Evolutionary conservation across 2,329 filamentous ascomycete genomes (phyloP).

Genomic region (Colletotrichum aenigma): DNA sequence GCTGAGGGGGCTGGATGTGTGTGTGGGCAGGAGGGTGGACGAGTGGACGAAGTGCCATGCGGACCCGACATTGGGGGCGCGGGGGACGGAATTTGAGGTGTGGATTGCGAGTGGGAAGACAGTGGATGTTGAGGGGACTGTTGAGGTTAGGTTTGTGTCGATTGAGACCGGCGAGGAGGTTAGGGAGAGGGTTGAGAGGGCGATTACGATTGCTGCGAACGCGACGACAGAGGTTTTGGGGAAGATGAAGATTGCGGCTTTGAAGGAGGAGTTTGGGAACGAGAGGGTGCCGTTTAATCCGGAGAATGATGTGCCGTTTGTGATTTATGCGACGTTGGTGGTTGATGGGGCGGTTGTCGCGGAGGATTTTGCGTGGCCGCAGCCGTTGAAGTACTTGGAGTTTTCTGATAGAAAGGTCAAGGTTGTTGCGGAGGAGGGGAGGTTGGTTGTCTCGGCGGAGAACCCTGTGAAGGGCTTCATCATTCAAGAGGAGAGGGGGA

Average conservation of each 20-base stretch:
- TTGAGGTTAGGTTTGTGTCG: conserved; percentile 44
- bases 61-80: conserved; percentile 40
- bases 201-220: conserved; percentile 35
- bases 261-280: conserved; percentile 13
- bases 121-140: conserved; percentile 25
- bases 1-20: conserved; percentile 63
- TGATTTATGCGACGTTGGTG: conserved; percentile 50
- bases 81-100: conserved; percentile 43
- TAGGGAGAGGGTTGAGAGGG: conserved; percentile 24
- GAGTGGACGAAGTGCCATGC: conserved; percentile 51
- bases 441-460: conserved; percentile 35
- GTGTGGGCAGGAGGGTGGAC: conserved; percentile 49
- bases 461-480: conserved; percentile 63
- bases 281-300: conserved; percentile 33
- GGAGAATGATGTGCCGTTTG: conserved; percentile 45
- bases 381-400: conserved; percentile 65
- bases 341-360: conserved; percentile 43
- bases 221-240: conserved; percentile 43
- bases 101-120: conserved; percentile 44
- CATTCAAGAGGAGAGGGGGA: conserved; percentile 49
- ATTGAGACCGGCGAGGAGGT: conserved; percentile 42
- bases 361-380: conserved; percentile 61
- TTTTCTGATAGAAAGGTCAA: conserved; percentile 48
- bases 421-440: conserved; percentile 27
- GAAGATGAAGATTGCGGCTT: conserved; percentile 27